Evolutionary conservation across 352 stramenopile species (phyloP).

Genomic region (Globisporangium alternatum): DNA sequence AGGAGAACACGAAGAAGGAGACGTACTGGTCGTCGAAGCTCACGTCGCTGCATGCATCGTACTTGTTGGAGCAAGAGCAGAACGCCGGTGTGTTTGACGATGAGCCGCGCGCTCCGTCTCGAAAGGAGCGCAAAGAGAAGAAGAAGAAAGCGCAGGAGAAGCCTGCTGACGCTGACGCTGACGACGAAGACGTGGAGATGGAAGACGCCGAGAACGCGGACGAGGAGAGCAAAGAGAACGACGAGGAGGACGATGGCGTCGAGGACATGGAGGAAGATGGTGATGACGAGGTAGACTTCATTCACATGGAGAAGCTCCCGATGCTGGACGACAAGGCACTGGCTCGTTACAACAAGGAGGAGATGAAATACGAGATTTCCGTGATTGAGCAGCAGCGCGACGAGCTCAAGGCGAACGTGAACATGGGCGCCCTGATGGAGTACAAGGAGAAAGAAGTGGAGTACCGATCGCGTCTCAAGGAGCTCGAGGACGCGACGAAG

Average conservation of each 20-base stretch:
- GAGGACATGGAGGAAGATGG: constrained; percentile 23
- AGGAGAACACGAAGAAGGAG: constrained; percentile 91
- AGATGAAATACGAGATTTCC: constrained; percentile 93
- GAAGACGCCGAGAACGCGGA: constrained; percentile 22
- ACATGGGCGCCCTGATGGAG: constrained; percentile 89
- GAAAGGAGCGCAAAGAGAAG: constrained; percentile 33
- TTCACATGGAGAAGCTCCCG: constrained; percentile 58
- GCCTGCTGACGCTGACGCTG: constrained; percentile 24
- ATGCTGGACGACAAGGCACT: constrained; percentile 75
- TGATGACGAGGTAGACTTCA: constrained; percentile 31
- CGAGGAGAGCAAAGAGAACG: constrained; percentile 29
- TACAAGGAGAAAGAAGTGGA: constrained; percentile 96
- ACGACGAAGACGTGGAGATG: constrained; percentile 36
- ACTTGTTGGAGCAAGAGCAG: constrained; percentile 65
- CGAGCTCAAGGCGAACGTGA: constrained; percentile 93
- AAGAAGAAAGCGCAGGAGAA: constrained; percentile 21
- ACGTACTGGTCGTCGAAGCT: constrained; percentile 84
- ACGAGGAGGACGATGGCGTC: constrained; percentile 23
- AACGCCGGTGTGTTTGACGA: constrained; percentile 75
- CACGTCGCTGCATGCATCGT: constrained; percentile 56
- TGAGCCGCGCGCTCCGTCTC: constrained; percentile 27
- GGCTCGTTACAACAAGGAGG: constrained; percentile 86
- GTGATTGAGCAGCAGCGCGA: constrained; percentile 92
- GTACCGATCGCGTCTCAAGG: constrained; percentile 90
- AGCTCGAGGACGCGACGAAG: constrained; percentile 94